Base-by-base conservation (phyloP, 192 early-diverging fungal genomes). In the Coemansia sp. region DNA sequence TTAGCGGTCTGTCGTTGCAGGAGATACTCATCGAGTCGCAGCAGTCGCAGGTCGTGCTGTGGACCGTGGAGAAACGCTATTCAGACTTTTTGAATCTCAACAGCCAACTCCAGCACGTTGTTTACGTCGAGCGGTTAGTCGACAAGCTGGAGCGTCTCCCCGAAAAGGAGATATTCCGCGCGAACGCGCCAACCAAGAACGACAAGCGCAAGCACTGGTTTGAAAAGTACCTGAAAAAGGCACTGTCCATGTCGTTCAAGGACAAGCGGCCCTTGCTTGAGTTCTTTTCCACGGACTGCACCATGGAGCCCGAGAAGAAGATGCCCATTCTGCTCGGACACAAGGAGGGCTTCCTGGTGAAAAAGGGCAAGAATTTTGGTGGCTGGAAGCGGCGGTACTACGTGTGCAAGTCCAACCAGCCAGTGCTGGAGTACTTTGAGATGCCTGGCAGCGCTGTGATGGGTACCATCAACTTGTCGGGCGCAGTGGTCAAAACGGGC, bases 281-380 rank as follows among this genome's bases (percentile, higher is more conserved):
- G 64, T 95, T 96, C 62, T 75, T 96, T 17, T 90, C 88, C 50
- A 90, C 89, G 40, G 86, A 90, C 65, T 77, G 91, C 27, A 75
- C 86, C 1, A 86, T 86, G 69, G 72, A 84, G 69, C 41, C 82
- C 6, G 75, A 76, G 61, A 68, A 68, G 56, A 72, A 65, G 41
- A 83, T 83, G 81, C 75, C 77, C n/a, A 84, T 87, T 62, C 72
- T 80, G n/a, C 58, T 85, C 11, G 88, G 88, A 0, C 78, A 84
- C 68, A 93, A 92, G 65, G 94, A 95, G 79, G 95, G 95, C 7
- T 93, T 89, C 60, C 76, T 97, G 64, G 90, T 92, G 51, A 98
- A 97, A 72, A 89, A 89, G 80, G 95, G 96, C 55, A 98, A 96
- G 72, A 95, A 90, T 75, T 97, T 98, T 92, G 95, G 96, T 59